Evolutionary conservation across 495 filamentous ascomycete genomes (phyloP).

Genomic region (Aspergillus bridgeri): DNA sequence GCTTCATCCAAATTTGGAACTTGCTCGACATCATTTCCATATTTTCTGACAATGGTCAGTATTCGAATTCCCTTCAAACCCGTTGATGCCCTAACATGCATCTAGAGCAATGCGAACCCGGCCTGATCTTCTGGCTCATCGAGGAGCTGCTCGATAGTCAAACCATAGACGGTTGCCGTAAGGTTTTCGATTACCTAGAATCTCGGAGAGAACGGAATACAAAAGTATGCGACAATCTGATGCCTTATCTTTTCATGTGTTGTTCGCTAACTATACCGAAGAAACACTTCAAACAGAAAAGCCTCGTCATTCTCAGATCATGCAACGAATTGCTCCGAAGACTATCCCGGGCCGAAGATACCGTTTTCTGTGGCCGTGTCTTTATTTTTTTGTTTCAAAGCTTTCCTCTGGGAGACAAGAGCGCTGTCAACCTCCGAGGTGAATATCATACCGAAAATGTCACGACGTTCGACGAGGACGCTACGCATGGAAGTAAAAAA

Average conservation of each 20-base stretch:
- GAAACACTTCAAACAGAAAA: constrained; percentile 82
- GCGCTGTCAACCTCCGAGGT: constrained; percentile 92
- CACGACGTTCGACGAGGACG: constrained; percentile 71
- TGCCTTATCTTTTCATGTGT: background rate
- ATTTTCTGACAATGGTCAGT: constrained; percentile 72
- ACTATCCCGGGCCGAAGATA: constrained; percentile 89
- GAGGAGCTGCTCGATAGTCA: constrained; percentile 96
- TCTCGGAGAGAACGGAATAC: constrained; percentile 85
- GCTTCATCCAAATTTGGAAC: constrained; percentile 84
- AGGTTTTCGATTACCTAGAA: constrained; percentile 89
- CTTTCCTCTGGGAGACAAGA: constrained; percentile 92
- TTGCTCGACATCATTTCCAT: constrained; percentile 85
- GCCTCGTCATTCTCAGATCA: constrained; percentile 78
- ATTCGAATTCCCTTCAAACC: background rate
- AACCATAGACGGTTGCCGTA: constrained; percentile 84
- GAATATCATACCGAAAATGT: constrained; percentile 97
- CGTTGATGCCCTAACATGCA: constrained; percentile 22
- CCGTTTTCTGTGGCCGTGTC: constrained; percentile 93
- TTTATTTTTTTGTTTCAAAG: constrained; percentile 98
- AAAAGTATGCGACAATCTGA: constrained; percentile 41
- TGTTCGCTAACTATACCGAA: constrained; percentile 21
- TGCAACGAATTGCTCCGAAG: constrained; percentile 94
- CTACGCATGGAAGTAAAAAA: constrained; percentile 27
- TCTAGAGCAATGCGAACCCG: constrained; percentile 76
- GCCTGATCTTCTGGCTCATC: constrained; percentile 80